Evolutionary conservation across 2,329 filamentous ascomycete genomes (phyloP), one percentile per base, ranked within the genome.

Genomic region (Sporothrix brasiliensis): DNA sequence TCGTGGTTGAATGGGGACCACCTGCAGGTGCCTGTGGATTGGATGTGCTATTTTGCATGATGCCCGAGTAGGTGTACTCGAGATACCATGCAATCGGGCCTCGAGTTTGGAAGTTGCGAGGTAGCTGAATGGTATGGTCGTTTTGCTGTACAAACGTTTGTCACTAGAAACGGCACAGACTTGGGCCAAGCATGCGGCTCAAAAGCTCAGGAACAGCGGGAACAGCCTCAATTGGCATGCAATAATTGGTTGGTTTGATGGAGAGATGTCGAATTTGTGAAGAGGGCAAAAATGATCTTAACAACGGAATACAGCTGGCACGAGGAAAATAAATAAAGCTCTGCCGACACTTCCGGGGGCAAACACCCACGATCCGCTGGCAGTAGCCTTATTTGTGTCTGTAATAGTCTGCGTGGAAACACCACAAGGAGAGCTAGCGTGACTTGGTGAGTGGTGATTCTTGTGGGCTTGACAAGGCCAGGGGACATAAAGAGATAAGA

Each of bases 121-220:
- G 56, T 39, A n/a, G 44, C 53, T 27, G 60, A 30, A 27, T 19
- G 5, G 27, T 30, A 14, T 49, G 11, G 41, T 63, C 60, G 39
- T 61, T 47, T 47, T 19, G 34, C 39, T 7, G 34, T 34, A 34
- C 34, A 7, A 7, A 50, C 30, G 41, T 19, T 3, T 49, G 41
- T 9, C 1, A 50, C 61, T 50, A 65, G 50, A 11, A 49, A 21
- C 44, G 61, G 44, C 19, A 24, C 61, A 50, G 50, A 13, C 61
- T 65, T 65, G 61, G n/a, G 47, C 61, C 61, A 24, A 50, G 50
- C 44, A 50, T 34, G 61, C 61, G 44, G 61, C 61, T 50, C 39
- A 27, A 34, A 63, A 14, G 39, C 58, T 47, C 39, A 63, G 58
- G 39, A 47, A 47, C 39, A 41, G 30, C 30, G 39, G 58, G n/a